Base-by-base conservation (phyloP, 148 eudicot genomes). In the Cornus florida region DNA sequence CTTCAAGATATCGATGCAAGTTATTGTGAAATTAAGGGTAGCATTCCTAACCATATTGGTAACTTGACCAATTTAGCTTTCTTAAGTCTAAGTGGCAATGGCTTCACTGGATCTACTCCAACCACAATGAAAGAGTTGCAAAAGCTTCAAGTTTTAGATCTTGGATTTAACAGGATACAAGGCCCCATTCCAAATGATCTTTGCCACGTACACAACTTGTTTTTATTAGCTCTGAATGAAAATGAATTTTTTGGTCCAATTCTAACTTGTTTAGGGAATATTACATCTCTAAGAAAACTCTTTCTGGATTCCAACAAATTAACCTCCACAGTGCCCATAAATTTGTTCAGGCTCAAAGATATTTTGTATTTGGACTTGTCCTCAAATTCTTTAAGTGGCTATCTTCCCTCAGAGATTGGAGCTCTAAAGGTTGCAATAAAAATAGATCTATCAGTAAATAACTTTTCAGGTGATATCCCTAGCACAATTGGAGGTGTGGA, bases 51-150 rank as follows among this genome's bases (percentile, higher is more conserved):
- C 2, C 77, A 82, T 56, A 77, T 82, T 3, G 72, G 80, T 13
- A 77, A 82, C 28, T 33, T 77, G 22, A 82, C 74, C 13, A 31
- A 70, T 38, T 48, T 82, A 20, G 23, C 60, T 10, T 11, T 17
- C 10, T 66, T 82, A 35, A 4, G 9, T 67, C 73, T 83, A 24
- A 0, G 0, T 4, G 79, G 70, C 19, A 83, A 83, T 24, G 67
- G 74, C n/a, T 59, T 84, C n/a, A 78, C 32, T 31, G 85, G 85
- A 22, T 3, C 19, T 8, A 78, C 78, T 31, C 85, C 85, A 9
- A 32, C 17, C 6, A 46, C 82, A 3, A 16, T 83, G 12, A 31
- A 17, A 31, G 23, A 20, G 8, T 23, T 83, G 13, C 4, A 5
- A 10, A 74, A 70, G 3, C 79, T 83, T 65, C 79, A 83, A 41